phyloP scores from a whole-genome alignment of 768 basidiomycete genomes.

The Kwoniella mangroviensis region DNA sequence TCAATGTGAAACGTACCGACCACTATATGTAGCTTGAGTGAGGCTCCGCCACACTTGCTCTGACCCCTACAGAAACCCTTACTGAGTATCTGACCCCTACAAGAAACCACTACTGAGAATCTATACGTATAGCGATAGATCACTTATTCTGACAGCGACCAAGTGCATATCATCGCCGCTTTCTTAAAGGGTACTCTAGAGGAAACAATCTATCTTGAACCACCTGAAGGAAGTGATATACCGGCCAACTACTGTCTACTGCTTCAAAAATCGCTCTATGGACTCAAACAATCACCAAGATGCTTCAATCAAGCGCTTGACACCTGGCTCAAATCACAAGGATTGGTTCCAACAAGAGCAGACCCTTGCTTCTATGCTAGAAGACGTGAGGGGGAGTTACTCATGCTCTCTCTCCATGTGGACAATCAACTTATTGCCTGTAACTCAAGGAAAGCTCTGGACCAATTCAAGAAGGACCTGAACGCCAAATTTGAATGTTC shows the following conservation, averaged over 20 bases:
- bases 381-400: slow-evolving; percentile 5
- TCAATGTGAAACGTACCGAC: too few relatives aligned
- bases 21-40: too few relatives aligned
- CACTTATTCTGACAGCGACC: slow-evolving; percentile 5
- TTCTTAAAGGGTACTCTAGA: slow-evolving; percentile 29
- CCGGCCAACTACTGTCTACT: slow-evolving; percentile 1
- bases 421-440: slow-evolving; percentile 29
- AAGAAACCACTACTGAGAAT: too few relatives aligned
- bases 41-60: too few relatives aligned
- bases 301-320: slow-evolving; percentile 29
- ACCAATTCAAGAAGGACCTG: slow-evolving; percentile 10
- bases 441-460: slow-evolving; percentile 14
- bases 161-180: slow-evolving; percentile 29
- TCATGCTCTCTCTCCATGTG: slow-evolving; percentile 29
- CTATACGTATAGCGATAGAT: not conserved
- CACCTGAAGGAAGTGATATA: slow-evolving; percentile 17
- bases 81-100: too few relatives aligned
- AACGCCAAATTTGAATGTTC: slow-evolving; percentile 22
- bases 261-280: slow-evolving; percentile 29
- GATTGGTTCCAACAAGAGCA: slow-evolving; percentile 12
- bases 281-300: slow-evolving; percentile 28
- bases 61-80: too few relatives aligned
- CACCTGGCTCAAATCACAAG: slow-evolving; percentile 25
- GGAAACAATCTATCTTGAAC: slow-evolving; percentile 19
- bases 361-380: slow-evolving; percentile 13